Evolutionary conservation across 2,329 filamentous ascomycete species (phyloP), one percentile per base, ranked within the genome.

Genomic region (Aureobasidium sp.): DNA sequence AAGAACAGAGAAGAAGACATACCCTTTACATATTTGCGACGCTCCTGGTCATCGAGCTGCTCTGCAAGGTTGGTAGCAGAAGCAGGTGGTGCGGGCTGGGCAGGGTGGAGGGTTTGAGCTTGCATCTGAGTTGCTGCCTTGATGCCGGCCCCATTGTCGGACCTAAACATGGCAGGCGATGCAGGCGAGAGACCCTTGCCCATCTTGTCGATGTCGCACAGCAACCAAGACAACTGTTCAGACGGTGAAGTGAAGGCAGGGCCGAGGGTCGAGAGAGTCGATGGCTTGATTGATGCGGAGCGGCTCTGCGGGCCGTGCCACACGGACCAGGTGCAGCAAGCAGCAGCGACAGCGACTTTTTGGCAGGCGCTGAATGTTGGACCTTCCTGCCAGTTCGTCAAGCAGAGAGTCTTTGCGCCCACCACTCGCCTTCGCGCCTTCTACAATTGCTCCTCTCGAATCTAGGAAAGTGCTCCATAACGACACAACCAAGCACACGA

Each of bases 21-120:
- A 87, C 89, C 90, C 79, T 95, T 96, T 67, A 94, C 84, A 74
- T 96, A 99, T 80, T 94, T 96, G 67, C 84, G 83, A 75, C 91
- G 91, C 70, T 79, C 74, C 39, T 76, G 70, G 9, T 76, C 72
- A 66, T 81, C 80, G 66, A 81, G 76, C 63, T 78, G 75, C 66
- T 79, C 78, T 12, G 78, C 77, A 5, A 80, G 69, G 64, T 81
- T 71, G 46, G 67, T 66, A 27, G 52, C 42, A 32, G 61, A 39
- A 27, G 50, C 50, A 39, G 27, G 2, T 20, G 50, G 50, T 27
- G 60, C 44, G 20, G 47, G 15, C 5, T 46, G 34, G 29, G 36
- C 47, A 39, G 55, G 44, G 9, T 44, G 10, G 47, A 61, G 47
- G 3, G 39, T 27, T 27, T 41, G 47, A 1, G 47, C 42, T 15